Base-by-base conservation (phyloP, 1,284 basidiomycete species). In the Ganoderma lingzhi region DNA sequence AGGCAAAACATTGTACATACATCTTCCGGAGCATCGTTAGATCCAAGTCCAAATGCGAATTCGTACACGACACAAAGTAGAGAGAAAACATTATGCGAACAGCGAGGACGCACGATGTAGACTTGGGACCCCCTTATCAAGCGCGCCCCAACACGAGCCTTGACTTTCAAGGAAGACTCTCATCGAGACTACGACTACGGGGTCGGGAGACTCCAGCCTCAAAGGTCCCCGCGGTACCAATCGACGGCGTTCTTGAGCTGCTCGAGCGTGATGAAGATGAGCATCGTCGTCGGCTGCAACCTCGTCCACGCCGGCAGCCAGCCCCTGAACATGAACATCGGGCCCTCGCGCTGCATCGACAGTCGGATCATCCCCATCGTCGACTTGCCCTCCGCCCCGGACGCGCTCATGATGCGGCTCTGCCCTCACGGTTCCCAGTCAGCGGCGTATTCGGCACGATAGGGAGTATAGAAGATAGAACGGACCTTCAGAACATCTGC, bases 321-420 rank as follows among this genome's bases (percentile, higher is more conserved):
- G 73, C 96, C 93, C 79, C 95, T 95, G 86, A 97, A 96, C 90
- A 97, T 94, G 86, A 96, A 97, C 86, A 92, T 90, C 4, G 93
- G 79, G 6, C 96, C 96, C 79, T 97, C 96, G 71, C 84, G 91
- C 70, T 87, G 85, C 73, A 97, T 86, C 61, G 94, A 93, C 9
- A 85, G 78, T 41, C 86, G 83, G 78, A 97, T 95, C 62, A 95
- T 90, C 12, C 80, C 84, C 37, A 95, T 71, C 2, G 94, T 92
- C 19, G 93, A 93, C 86, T 91, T 88, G 6, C 91, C 91, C 41
- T 94, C 93, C 4, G 91, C 89, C 8, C 94, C 93, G 2, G 92
- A 91, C 0, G 95, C 94, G 76, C 94, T 96, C 95, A 97, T 97
- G 76, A 97, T 94, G 58, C 93, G 90, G 72, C 89, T 92, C 87